Evolutionary conservation across 257 asterid species (phyloP), one percentile per base, ranked within the genome.

Genomic region (Solanum chiquidenum): DNA sequence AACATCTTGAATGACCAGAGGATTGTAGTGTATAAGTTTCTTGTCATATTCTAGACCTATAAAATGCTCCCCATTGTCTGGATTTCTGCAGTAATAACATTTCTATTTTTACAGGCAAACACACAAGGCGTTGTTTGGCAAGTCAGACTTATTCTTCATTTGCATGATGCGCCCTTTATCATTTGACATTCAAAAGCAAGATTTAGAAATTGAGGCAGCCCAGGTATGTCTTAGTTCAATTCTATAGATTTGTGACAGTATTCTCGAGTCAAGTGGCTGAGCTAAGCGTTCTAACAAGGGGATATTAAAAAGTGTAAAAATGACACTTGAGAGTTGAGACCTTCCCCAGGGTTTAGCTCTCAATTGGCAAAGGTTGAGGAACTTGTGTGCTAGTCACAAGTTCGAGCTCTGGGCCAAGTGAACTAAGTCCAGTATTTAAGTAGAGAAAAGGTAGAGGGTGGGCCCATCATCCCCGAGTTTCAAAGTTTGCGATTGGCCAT

Each of bases 171-270:
- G 89, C 58, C 98, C 98, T 42, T 76, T 92, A 83, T 92, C 97
- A 58, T 91, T 90, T 25, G 93, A 92, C 89, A 95, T 95, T 88
- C 88, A 89, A 86, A 94, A 90, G 87, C 98, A 95, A 88, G 97
- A 93, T 84, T 92, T 94, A 7, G 98, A 95, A 89, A 95, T 95
- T 68, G 98, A 94, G 71, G 98, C 90, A 23, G 98, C 96, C 37
- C 91, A 92, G 97, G 98, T 95, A 91, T 86, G 85, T 27, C 66
- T 35, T 25, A 25, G 10, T 44, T 79, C 27, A 27, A 77, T 16
- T 44, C 13, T 40, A 76, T 25, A 40, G 23, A 40, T 76, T 40
- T 76, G 23, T 27, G 44, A 79, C 38, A 27, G 37, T 79, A 44
- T 79, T 27, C 66, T 21, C 9, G 11, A 75, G 55, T 75, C 33